Percentiles rank a stretch among this genome's conserved stretches.
Conservation (phyloP, 176 grass and related monocot genomes). For the Poa annua region DNA sequence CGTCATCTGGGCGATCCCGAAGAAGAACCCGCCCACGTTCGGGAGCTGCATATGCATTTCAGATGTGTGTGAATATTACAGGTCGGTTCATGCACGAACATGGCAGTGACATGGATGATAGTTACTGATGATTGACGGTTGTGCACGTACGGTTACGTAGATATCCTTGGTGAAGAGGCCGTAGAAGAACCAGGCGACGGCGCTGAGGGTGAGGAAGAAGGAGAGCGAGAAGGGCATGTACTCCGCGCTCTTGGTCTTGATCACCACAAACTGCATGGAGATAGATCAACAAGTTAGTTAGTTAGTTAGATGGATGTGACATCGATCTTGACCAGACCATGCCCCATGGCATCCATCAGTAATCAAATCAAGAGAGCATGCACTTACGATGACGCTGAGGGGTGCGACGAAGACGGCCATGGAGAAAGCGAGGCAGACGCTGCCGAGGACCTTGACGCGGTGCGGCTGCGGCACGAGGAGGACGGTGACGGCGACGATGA, state of each 20-base stretch:
- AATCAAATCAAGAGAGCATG: not conserved
- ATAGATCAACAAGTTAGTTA: not conserved
- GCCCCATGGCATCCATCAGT: too few species aligned
- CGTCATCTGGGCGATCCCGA: constrained; percentile 74
- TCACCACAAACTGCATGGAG: constrained; percentile 64
- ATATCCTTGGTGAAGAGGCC: constrained; percentile 72
- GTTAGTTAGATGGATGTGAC: not conserved
- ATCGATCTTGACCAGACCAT: too few species aligned
- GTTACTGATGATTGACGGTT: not conserved
- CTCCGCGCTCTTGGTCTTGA: constrained; percentile 82
- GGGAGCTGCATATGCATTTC: constrained; percentile 53
- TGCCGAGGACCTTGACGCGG: constrained; percentile 69
- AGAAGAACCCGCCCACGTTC: constrained; percentile 79
- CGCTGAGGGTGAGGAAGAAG: constrained; percentile 80
- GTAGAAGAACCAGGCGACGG: constrained; percentile 79
- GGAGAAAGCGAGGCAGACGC: constrained; percentile 87
- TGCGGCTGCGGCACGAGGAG: constrained; percentile 38
- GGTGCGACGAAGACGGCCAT: constrained; percentile 89
- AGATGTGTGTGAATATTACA: too few species aligned
- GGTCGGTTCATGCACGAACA: too few species aligned
- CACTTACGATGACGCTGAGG: constrained; percentile 84
- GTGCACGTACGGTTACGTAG: constrained; percentile 56
- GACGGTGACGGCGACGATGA: constrained; percentile 59
- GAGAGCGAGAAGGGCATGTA: constrained; percentile 92
- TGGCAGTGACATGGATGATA: not conserved